Evolutionary conservation across 192 early-diverging fungal species (phyloP).

Genomic region (Irineochytrium annulatum): DNA sequence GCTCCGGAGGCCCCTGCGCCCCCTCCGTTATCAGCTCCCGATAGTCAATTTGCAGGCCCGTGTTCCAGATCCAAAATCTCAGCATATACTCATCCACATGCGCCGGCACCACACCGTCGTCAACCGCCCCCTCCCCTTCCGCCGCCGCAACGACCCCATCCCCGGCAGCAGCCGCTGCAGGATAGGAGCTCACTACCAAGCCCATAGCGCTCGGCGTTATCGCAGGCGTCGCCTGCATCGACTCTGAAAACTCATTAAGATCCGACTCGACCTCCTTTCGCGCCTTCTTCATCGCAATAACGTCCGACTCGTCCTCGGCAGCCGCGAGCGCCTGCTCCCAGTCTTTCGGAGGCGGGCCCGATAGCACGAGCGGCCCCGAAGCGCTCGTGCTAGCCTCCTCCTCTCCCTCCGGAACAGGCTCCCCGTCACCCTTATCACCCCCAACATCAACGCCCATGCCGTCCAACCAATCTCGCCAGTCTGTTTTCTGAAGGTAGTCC

Average conservation of each 20-base stretch:
- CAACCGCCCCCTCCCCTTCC: not conserved
- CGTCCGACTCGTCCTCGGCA: constrained; percentile 7
- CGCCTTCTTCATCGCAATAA: constrained; percentile 2
- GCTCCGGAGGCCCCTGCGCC: too few species aligned
- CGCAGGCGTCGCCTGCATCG: not conserved
- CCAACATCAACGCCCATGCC: not conserved
- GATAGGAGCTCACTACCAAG: too few species aligned
- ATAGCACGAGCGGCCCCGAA: too few species aligned
- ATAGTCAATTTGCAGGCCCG: too few species aligned
- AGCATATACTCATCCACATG: constrained; percentile 2
- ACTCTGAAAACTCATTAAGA: not conserved
- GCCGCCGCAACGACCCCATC: too few species aligned
- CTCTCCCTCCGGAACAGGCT: not conserved
- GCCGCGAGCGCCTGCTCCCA: not conserved
- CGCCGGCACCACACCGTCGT: not conserved
- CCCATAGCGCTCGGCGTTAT: not conserved
- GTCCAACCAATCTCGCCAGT: constrained; percentile 8
- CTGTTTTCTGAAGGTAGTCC: not conserved
- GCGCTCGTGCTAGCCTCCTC: too few species aligned
- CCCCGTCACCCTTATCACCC: not conserved
- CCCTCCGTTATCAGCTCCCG: too few species aligned
- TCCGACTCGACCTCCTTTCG: not conserved
- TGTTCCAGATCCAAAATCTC: not conserved
- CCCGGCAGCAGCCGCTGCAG: too few species aligned
- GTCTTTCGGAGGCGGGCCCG: not conserved